Evolutionary conservation across 768 basidiomycete genomes (phyloP), one percentile per base, ranked within the genome.

Genomic region (Serendipita sp.): DNA sequence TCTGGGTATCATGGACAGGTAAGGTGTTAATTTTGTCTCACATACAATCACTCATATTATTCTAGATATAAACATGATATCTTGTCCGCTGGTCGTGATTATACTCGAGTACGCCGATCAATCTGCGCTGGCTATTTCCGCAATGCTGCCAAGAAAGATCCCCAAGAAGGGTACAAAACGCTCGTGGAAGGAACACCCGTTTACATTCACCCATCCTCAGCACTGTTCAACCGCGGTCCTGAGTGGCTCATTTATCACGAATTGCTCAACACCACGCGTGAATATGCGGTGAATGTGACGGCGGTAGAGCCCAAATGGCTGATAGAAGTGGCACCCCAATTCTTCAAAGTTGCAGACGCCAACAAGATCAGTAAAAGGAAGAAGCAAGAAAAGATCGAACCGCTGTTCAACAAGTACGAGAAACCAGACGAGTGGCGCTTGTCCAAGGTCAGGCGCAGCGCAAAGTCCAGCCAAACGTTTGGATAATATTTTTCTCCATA

Each of bases 241-340:
- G 95, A 98, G 74, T 96, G 93, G 91, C 76, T 90, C 44, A 85
- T 94, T 53, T 95, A 99, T 75, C 91, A 99, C 72, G 96, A 98
- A 73, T 73, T 99, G 69, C 86, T 98, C 63, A 78, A 98, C 67
- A 98, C 96, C 11, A 96, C 96, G n/a, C 83, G 93, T 69, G 90
- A 92, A 74, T 96, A 90, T 71, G 90, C 87, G 72, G 87, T 90
- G 69, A 92, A 89, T 63, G 91, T 98, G 48, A 95, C 92, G 0
- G 90, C 91, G 0, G 82, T 99, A 66, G 96, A 99, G 72, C 95
- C 96, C 3, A 96, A 96, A 73, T 99, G 95, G 96, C 83, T 98
- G 5, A 89, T 93, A 16, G 94, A 99, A 71, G 93, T 95, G 27
- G 96, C 95, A 4, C 95, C 96, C 1, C 92, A 94, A 66, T 97